Base-by-base conservation (phyloP, 345 rosid genomes). In the Orychophragmus violaceus region DNA sequence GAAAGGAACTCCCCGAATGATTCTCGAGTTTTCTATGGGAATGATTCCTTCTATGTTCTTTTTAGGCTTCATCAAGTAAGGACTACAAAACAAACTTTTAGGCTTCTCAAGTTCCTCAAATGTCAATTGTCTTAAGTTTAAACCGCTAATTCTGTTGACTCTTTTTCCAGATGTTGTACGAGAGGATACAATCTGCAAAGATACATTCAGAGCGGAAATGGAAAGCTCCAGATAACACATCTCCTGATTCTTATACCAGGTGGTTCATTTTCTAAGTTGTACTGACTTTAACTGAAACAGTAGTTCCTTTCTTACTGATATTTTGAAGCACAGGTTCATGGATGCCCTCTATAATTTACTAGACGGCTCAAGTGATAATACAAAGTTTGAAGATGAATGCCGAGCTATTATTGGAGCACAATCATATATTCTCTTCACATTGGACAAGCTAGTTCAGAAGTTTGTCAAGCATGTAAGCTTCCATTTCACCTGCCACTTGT, bases 51-150 rank as follows among this genome's bases (percentile, higher is more conserved):
- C 70, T 95, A 91, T 76, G 94, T 91, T 59, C 96, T 95, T 50
- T 86, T 91, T 29, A 85, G 98, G 81, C 98, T 95, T 81, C 99
- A 95, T 78, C 99, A 86, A 70, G 99, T 95, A 81, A 82, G 82
- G 53, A 16, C 63, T 33, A 27, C 60, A 1, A 51, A 23, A 52
- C 63, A n/a, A n/a, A n/a, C n/a, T n/a, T n/a, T n/a, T n/a, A 74
- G 61, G 32, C 46, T 49, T 50, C 55, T 57, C 22, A 41, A 24
- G 53, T 37, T 54, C 48, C 24, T 62, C 3, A 28, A 10, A 11
- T 54, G 7, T 46, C 12, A 46, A 1, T 44, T 36, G 2, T 68
- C 13, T 53, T 74, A 1, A 33, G 3, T 19, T 60, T 37, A 42
- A 32, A 61, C 42, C 2, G 13, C 24, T 75, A 14, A 61, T 37